A percentile compares a stretch with the other conserved stretches of the same genome.
phyloP scores from a whole-genome alignment of 2,329 filamentous ascomycete genomes.

The Purpureocillium lavendulum region DNA sequence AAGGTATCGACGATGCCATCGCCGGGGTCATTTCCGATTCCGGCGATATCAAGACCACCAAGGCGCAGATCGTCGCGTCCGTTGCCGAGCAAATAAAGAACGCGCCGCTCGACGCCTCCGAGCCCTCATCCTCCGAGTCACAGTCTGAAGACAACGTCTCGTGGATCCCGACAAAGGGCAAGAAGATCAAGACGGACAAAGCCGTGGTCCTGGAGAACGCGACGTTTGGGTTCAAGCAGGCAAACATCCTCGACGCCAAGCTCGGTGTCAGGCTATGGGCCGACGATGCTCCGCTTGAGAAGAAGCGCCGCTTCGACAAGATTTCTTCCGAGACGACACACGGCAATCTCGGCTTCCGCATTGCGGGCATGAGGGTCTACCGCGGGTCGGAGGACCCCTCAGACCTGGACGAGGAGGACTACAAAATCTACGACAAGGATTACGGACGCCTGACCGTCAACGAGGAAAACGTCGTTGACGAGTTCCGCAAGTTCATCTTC shows the following conservation, averaged over 20 bases:
- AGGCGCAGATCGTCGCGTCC: conserved; percentile 23
- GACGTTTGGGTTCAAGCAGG: conserved; percentile 68
- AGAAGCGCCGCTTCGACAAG: conserved; percentile 52
- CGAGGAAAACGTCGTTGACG: conserved; percentile 43
- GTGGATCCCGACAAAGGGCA: conserved; percentile 42
- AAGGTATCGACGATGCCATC: conserved; percentile 39
- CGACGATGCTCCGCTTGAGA: conserved; percentile 54
- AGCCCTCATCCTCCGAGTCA: conserved; percentile 1
- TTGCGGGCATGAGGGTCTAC: conserved; percentile 58
- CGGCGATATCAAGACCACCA: conserved; percentile 22
- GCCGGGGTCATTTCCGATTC: conserved; percentile 32
- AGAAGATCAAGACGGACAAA: conserved; percentile 64
- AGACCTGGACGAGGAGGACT: conserved; percentile 45
- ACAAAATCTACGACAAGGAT: conserved; percentile 54
- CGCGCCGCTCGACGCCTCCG: conserved; percentile 4
- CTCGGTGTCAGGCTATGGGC: conserved; percentile 82
- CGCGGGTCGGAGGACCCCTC: conserved; percentile 43
- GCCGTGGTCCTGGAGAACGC: conserved; percentile 83
- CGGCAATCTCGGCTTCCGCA: conserved; percentile 50
- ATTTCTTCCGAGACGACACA: conserved; percentile 53
- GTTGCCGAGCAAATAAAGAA: conserved; percentile 22
- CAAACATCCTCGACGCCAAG: conserved; percentile 92
- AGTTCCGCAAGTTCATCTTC: conserved; percentile 50
- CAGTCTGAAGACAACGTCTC: conserved; percentile 13
- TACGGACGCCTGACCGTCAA: conserved; percentile 48